Base-by-base conservation (phyloP, 148 eudicot genomes). In the Rhododendron henanense region DNA sequence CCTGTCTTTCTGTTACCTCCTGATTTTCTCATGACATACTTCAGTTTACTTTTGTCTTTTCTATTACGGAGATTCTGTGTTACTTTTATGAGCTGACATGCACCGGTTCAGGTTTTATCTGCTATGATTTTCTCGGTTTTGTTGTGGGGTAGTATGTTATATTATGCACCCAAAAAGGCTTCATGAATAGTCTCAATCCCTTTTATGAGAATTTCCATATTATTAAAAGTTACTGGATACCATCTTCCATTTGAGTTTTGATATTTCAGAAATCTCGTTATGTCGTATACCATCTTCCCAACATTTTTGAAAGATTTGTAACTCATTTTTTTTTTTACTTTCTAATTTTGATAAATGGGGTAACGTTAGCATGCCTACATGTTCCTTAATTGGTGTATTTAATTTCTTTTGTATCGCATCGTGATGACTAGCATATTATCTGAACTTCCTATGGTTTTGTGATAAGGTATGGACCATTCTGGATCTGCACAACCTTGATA, bases 401-500 rank as follows among this genome's bases (percentile, higher is more conserved):
- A 48, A 61, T 65, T 55, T 41, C 51, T 45, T 69, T 48, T 6
- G 25, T 6, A 9, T 7, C 4, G 41, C 80, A 53, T 47, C 47
- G 0, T 83, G 19, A 41, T 83, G 65, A 25, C 59, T n/a, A 57
- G 21, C 21, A 16, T 57, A 57, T 84, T 69, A 47, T 19, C 53
- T 84, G 19, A 39, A 80, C 25, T 71, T 87, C 41, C 25, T 83
- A 21, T 67, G 28, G 80, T 41, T 81, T 82, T 61, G 76, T 84
- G 85, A 48, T 83, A 91, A 97, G 99, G 90, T 97, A 97, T 87
- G 98, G 98, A 83, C 99, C 99, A 51, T 97, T 97, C 88, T 97
- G 99, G 98, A 97, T 95, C 81, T 95, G 98, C 93, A 92, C 96
- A 83, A 95, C 99, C 48, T 88, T 97, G 84, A 94, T 95, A 86